Percentiles rank a stretch among this genome's conserved stretches.
Evolutionary conservation across 352 stramenopile genomes (phyloP).

Genomic region (Phytophthora pini): DNA sequence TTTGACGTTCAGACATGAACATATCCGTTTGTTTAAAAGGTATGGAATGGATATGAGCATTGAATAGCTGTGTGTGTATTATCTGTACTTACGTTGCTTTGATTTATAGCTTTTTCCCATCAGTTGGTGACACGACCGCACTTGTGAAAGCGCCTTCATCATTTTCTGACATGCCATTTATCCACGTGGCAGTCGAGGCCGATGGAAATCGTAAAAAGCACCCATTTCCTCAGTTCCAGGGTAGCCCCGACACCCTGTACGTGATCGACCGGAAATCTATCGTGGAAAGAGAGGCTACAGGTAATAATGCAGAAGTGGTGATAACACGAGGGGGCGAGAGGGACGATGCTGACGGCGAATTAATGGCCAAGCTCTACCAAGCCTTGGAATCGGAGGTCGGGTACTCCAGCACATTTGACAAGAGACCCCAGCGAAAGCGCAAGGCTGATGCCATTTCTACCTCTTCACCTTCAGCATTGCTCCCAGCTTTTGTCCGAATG

Average conservation of each 20-base stretch:
- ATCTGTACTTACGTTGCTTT: conserved; percentile 15
- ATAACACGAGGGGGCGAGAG: conserved; percentile 21
- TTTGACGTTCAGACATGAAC: conserved; percentile 29
- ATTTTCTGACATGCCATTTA: conserved; percentile 39
- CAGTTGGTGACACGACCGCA: neutral
- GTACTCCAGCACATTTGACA: conserved; percentile 3
- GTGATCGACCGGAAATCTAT: conserved; percentile 54
- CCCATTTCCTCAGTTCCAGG: conserved; percentile 30
- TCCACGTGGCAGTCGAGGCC: conserved; percentile 15
- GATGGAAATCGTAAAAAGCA: conserved; percentile 3
- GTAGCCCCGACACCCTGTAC: conserved; percentile 26
- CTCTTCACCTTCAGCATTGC: conserved; percentile 14
- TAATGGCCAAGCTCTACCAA: conserved; percentile 41
- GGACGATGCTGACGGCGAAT: conserved; percentile 23
- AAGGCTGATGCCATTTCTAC: conserved; percentile 29
- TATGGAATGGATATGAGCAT: conserved; percentile 13
- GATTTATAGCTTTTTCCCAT: conserved; percentile 40
- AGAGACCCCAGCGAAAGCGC: conserved; percentile 16
- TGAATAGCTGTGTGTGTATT: conserved; percentile 1
- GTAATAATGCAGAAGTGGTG: conserved; percentile 28
- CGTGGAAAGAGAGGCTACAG: conserved; percentile 38
- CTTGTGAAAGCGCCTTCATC: neutral
- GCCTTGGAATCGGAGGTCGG: conserved; percentile 37
- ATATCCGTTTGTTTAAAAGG: conserved; percentile 60
- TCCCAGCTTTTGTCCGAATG: conserved; percentile 60